Conservation (phyloP, 2,329 filamentous ascomycete genomes). For the Aureobasidium sp. region DNA sequence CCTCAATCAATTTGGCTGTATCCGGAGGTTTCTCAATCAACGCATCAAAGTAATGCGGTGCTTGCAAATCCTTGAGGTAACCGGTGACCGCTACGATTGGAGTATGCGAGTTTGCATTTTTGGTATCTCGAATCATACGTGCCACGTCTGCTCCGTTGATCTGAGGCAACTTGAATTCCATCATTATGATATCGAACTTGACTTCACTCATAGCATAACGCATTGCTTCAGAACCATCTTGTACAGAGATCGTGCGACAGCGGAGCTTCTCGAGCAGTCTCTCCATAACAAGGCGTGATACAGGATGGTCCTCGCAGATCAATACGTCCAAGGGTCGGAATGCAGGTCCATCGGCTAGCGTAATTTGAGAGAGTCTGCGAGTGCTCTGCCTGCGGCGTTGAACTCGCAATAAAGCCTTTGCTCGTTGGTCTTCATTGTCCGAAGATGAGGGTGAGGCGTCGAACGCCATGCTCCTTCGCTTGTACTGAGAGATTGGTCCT, state of each 20-base stretch:
- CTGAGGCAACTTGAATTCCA: conserved; percentile 91
- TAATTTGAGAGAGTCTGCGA: conserved; percentile 86
- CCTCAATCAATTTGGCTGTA: conserved; percentile 80
- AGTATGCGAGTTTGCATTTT: conserved; percentile 88
- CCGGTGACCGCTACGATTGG: conserved; percentile 95
- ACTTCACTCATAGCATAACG: conserved; percentile 94
- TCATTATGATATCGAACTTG: conserved; percentile 98
- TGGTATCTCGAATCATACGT: conserved; percentile 94
- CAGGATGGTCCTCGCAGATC: conserved; percentile 95
- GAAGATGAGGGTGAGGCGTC: conserved; percentile 97
- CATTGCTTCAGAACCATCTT: conserved; percentile 84
- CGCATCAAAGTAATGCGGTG: conserved; percentile 90
- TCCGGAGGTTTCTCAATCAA: conserved; percentile 96
- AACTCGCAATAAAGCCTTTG: conserved; percentile 82
- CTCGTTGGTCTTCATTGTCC: conserved; percentile 90
- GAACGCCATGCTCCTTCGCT: conserved; percentile 87
- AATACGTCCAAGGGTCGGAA: conserved; percentile 90
- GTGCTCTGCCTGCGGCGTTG: conserved; percentile 93
- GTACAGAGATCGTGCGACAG: conserved; percentile 86
- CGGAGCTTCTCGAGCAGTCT: conserved; percentile 90
- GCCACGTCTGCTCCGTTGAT: conserved; percentile 94
- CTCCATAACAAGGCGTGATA: conserved; percentile 98
- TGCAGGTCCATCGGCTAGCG: conserved; percentile 69
- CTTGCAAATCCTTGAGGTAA: conserved; percentile 94
- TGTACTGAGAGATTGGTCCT: conserved; percentile 57